Base-by-base conservation (phyloP, 106 monocot genomes). In the Acorus calamus region DNA sequence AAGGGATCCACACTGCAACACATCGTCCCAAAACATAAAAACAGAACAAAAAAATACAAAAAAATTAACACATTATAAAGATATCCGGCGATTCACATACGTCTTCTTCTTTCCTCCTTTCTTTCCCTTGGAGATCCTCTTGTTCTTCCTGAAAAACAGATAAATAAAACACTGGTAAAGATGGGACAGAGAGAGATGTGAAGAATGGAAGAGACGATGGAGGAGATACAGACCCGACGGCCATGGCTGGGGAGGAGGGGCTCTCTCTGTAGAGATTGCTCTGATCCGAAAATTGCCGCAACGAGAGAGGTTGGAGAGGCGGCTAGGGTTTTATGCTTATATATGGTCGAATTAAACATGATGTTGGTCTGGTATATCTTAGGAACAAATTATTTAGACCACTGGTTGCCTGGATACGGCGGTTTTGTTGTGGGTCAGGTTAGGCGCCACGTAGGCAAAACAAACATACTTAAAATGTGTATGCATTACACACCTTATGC, bases 81-180 rank as follows among this genome's bases (percentile, higher is more conserved):
- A 11, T 49, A 45, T 52, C n/a, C n/a, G 9, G 12, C 28, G 42
- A 0, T 47, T 56, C 41, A 61, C 72, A 5, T 68, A 78, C 78
- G 68, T 42, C 73, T 78, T 78, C 68, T 78, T 78, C 68, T 69
- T 76, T 8, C 77, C 77, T 50, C 78, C 78, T 67, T 78, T 78
- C 68, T 78, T 78, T 4, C 73, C 78, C 73, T 78, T 78, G 48
- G 78, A 78, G 14, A 78, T 78, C 62, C 78, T 62, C 73, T 78
- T 78, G 68, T 78, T 78, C 73, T 78, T 78, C 47, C 78, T 74
- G 66, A 8, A 51, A 60, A 12, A 2, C 56, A 53, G 0, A 47
- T 11, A 12, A 49, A n/a, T 3, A 11, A 28, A 66, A 11, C 8
- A 6, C 4, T 0, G 5, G 0, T 4, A 11, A 11, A 70, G 12